A percentile compares a stretch with the other conserved stretches of the same genome.
phyloP scores from a whole-genome alignment of 108 stramenopile species.

The Epithemia pelagica region DNA sequence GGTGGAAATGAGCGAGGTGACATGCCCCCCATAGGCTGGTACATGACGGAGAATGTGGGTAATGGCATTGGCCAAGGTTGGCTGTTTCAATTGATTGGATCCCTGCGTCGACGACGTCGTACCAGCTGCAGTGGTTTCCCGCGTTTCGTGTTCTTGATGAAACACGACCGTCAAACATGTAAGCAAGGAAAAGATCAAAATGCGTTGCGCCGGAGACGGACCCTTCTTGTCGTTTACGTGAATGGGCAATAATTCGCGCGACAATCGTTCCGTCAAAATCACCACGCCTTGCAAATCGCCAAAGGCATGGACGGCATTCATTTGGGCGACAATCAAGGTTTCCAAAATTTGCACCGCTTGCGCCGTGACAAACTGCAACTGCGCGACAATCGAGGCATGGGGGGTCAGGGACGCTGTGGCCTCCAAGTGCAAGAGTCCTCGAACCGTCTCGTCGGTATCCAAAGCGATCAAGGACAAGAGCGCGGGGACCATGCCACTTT shows the following conservation, averaged over 20 bases:
- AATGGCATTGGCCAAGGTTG: conserved; percentile 48
- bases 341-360: conserved; percentile 91
- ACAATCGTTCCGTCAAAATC: conserved; percentile 54
- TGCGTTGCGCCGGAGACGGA: conserved; percentile 44
- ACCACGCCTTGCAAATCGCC: conserved; percentile 81
- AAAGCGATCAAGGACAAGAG: conserved; percentile 72
- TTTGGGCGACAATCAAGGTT: conserved; percentile 80
- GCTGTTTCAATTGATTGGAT: conserved; percentile 51
- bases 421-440: not conserved
- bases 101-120: conserved; percentile 27
- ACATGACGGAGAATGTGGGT: conserved; percentile 61
- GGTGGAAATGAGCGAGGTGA: conserved; percentile 60
- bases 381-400: conserved; percentile 10
- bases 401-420: not conserved
- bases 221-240: conserved; percentile 4
- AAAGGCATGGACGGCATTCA: conserved; percentile 76
- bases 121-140: conserved; percentile 43
- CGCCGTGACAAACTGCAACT: conserved; percentile 61
- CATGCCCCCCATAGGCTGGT: conserved; percentile 61
- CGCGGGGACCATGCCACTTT: conserved; percentile 89
- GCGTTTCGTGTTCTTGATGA: not conserved
- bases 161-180: conserved; percentile 53
- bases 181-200: conserved; percentile 69
- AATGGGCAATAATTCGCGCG: conserved; percentile 36
- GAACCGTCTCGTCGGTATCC: conserved; percentile 29